Percentiles rank a stretch among this genome's conserved stretches.
Conservation (phyloP, 495 filamentous ascomycete genomes). For the Trichoderma virens region DNA sequence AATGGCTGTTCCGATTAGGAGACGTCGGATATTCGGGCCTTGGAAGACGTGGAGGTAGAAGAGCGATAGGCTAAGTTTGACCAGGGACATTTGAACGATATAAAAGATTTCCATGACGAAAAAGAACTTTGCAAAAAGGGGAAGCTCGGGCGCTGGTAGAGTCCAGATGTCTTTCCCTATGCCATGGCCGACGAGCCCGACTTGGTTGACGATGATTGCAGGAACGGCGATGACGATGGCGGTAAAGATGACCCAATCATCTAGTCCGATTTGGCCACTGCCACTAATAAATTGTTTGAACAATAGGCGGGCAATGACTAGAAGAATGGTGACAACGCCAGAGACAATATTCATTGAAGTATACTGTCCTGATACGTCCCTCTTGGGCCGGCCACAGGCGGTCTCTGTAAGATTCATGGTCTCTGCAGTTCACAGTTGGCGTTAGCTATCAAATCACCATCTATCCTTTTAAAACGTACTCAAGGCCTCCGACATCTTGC, state of each 20-base stretch:
- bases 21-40: constrained; percentile 11
- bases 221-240: constrained; percentile 13
- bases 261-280: constrained; percentile 10
- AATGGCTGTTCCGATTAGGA: constrained; percentile 19
- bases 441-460: too few species aligned
- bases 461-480: too few species aligned
- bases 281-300: background rate
- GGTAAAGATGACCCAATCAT: constrained; percentile 16
- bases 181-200: constrained; percentile 18
- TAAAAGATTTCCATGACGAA: constrained; percentile 23
- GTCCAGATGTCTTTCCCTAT: constrained; percentile 30
- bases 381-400: background rate
- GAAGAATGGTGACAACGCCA: background rate
- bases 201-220: constrained; percentile 7
- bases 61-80: constrained; percentile 35
- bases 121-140: constrained; percentile 16
- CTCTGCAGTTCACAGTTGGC: background rate
- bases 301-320: background rate
- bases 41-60: constrained; percentile 31
- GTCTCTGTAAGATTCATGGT: constrained; percentile 8
- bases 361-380: background rate
- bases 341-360: background rate
- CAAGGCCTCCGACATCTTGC: background rate
- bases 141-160: constrained; percentile 18
- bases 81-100: constrained; percentile 20